Conservation (phyloP, 495 filamentous ascomycete genomes). For the Talaromyces wortmannii region DNA sequence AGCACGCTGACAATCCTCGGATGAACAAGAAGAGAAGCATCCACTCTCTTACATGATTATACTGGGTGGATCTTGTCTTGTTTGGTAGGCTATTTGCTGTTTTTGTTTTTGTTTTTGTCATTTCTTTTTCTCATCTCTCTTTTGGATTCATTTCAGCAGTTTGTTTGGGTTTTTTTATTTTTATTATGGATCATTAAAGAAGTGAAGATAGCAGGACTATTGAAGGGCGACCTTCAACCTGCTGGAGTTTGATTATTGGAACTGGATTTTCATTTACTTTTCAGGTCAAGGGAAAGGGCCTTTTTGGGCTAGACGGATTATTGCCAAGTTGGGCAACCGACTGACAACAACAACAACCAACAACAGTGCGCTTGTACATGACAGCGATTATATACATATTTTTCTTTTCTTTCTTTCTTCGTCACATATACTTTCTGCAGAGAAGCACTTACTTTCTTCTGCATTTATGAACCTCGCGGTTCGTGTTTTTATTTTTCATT, state of each 20-base stretch:
- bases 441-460: neutral
- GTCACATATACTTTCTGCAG: neutral
- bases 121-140: conserved; percentile 7
- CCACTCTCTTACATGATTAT: conserved; percentile 24
- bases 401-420: neutral
- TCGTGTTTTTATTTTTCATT: neutral
- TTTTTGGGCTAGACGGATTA: neutral
- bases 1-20: conserved; percentile 31
- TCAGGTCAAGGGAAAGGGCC: neutral
- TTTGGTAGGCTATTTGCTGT: conserved; percentile 14
- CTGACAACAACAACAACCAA: neutral
- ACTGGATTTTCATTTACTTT: neutral
- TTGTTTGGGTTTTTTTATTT: neutral
- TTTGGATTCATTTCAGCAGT: conserved; percentile 8
- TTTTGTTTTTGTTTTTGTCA: conserved; percentile 8
- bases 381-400: neutral
- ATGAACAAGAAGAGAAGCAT: conserved; percentile 49
- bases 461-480: neutral
- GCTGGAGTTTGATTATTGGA: conserved; percentile 1
- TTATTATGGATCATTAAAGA: neutral
- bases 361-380: neutral
- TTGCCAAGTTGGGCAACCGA: neutral
- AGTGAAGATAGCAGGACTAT: conserved; percentile 1
- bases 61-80: neutral
- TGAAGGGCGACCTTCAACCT: conserved; percentile 5